phyloP scores from a whole-genome alignment of 2,329 filamentous ascomycete species.

The Phyllosticta citribraziliensis region DNA sequence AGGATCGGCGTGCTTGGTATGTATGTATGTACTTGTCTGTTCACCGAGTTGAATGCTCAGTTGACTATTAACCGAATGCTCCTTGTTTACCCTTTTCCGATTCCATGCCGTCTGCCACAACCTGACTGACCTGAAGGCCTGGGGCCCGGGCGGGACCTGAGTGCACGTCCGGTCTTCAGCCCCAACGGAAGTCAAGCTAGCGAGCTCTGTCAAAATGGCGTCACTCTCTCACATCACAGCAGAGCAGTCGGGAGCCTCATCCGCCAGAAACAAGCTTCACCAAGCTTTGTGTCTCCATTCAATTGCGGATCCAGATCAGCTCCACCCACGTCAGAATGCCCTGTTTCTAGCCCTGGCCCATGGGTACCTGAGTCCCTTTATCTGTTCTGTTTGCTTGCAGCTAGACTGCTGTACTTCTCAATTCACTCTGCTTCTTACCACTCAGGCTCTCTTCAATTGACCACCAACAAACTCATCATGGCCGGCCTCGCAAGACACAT shows the following conservation, averaged over 20 bases:
- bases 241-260: neutral
- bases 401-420: neutral
- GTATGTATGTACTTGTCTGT: too few relatives aligned
- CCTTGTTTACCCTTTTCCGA: too few relatives aligned
- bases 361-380: neutral
- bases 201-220: neutral
- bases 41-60: too few relatives aligned
- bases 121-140: too few relatives aligned
- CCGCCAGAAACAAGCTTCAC: conserved; percentile 11
- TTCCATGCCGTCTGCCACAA: too few relatives aligned
- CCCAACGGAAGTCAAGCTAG: too few relatives aligned
- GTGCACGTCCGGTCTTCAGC: too few relatives aligned
- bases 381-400: neutral
- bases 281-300: conserved; percentile 7
- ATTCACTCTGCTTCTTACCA: neutral
- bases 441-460: neutral
- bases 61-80: too few relatives aligned
- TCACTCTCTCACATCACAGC: neutral
- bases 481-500: conserved; percentile 27
- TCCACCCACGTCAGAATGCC: conserved; percentile 6
- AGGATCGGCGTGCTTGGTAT: too few relatives aligned
- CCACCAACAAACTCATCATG: neutral
- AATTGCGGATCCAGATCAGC: neutral
- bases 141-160: too few relatives aligned
- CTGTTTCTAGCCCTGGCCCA: neutral